Percentiles rank a stretch among this genome's conserved stretches.
phyloP scores from a whole-genome alignment of 345 rosid species.

The Citrus trifoliata region DNA sequence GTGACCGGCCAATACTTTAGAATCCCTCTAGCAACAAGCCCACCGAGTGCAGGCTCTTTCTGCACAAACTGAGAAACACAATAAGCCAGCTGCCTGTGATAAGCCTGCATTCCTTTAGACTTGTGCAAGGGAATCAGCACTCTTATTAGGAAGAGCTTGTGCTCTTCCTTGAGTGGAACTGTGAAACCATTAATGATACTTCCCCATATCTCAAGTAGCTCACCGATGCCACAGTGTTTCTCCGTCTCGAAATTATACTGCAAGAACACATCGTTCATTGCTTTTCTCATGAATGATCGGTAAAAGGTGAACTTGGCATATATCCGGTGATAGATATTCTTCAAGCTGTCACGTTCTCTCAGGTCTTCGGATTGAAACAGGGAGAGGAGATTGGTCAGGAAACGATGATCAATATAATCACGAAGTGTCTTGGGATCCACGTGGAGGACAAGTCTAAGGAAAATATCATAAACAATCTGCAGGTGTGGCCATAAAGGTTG shows the following conservation, averaged over 20 bases:
- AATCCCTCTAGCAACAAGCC: constrained; percentile 42
- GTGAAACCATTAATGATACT: constrained; percentile 65
- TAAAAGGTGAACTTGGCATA: constrained; percentile 46
- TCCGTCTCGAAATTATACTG: constrained; percentile 40
- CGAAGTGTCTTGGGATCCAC: constrained; percentile 40
- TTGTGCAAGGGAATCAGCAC: constrained; percentile 63
- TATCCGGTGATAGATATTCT: constrained; percentile 57
- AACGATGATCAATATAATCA: constrained; percentile 32
- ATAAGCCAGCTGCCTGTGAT: constrained; percentile 48
- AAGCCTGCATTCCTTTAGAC: constrained; percentile 41
- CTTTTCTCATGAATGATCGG: constrained; percentile 56
- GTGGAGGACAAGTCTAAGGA: constrained; percentile 33
- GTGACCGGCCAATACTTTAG: constrained; percentile 63
- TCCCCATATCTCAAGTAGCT: constrained; percentile 63
- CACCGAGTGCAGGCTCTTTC: constrained; percentile 59
- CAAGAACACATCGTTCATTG: constrained; percentile 53
- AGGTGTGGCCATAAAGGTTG: constrained; percentile 52
- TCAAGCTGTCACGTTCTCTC: constrained; percentile 50
- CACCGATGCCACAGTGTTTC: constrained; percentile 49
- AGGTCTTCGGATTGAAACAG: constrained; percentile 63
- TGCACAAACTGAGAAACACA: constrained; percentile 61
- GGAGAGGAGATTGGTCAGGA: constrained; percentile 39
- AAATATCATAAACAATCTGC: constrained; percentile 46
- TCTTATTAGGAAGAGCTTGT: constrained; percentile 57
- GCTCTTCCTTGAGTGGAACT: constrained; percentile 62